Conservation (phyloP, 345 rosid species). For the Brassica cretica region DNA sequence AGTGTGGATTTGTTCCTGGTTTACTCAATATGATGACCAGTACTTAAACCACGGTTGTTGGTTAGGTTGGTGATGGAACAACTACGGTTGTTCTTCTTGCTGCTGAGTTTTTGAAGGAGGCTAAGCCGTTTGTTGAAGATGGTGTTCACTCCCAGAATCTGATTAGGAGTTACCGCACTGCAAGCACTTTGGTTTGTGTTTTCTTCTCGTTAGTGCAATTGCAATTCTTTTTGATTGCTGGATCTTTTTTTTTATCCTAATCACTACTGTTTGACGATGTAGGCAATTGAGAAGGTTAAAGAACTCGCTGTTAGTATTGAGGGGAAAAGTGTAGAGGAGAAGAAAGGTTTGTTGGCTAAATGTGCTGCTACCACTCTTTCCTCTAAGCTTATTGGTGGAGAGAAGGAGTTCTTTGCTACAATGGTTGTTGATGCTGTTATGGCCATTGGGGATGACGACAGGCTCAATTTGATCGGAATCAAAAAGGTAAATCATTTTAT, state of each 20-base stretch:
- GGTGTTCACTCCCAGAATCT: slow-evolving; percentile 96
- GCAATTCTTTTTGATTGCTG: neutral
- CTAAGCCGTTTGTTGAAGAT: slow-evolving; percentile 94
- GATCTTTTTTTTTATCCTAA: neutral
- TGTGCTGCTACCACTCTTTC: slow-evolving; percentile 97
- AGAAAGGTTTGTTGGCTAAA: slow-evolving; percentile 80
- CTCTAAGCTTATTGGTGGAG: slow-evolving; percentile 97
- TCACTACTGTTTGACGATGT: neutral
- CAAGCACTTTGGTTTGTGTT: slow-evolving; percentile 60
- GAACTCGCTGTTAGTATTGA: slow-evolving; percentile 83
- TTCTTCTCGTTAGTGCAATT: neutral
- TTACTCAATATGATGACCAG: neutral
- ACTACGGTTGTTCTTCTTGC: slow-evolving; percentile 95
- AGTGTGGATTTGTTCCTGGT: neutral
- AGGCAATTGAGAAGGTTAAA: slow-evolving; percentile 89
- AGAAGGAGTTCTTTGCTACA: slow-evolving; percentile 87
- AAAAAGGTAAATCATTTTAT: slow-evolving; percentile 61
- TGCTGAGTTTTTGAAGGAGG: slow-evolving; percentile 92
- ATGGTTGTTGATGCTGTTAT: slow-evolving; percentile 96
- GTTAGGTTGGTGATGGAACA: slow-evolving; percentile 97
- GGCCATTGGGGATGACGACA: slow-evolving; percentile 80
- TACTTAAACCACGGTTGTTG: neutral
- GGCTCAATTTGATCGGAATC: slow-evolving; percentile 87
- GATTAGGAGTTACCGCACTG: slow-evolving; percentile 86
- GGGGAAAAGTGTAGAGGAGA: slow-evolving; percentile 89